Evolutionary conservation across 2,329 filamentous ascomycete genomes (phyloP).

Genomic region (Ceratocystis eucalypticola): DNA sequence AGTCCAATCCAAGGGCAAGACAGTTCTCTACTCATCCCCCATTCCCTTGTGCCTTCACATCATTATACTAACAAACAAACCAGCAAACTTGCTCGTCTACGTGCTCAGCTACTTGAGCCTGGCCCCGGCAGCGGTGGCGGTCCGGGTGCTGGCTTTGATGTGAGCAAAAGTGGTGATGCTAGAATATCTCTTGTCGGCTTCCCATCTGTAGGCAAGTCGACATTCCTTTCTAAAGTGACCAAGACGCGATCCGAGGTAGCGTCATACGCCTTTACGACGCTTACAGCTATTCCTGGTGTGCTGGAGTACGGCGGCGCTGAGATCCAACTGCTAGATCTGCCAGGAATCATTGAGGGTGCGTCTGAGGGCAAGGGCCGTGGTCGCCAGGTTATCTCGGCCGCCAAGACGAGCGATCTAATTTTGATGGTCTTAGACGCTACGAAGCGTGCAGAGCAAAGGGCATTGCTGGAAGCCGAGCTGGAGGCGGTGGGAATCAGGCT

Average conservation of each 20-base stretch:
- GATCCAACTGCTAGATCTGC: slow-evolving; percentile 93
- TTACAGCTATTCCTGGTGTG: slow-evolving; percentile 94
- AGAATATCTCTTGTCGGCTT: slow-evolving; percentile 97
- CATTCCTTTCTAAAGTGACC: slow-evolving; percentile 96
- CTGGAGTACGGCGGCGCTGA: slow-evolving; percentile 96
- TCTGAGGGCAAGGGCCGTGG: slow-evolving; percentile 91
- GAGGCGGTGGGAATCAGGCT: slow-evolving; percentile 90
- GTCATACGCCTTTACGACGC: slow-evolving; percentile 90
- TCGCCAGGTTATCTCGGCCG: slow-evolving; percentile 90
- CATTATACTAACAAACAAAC: not conserved
- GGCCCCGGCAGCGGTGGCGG: slow-evolving; percentile 63
- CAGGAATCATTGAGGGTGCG: slow-evolving; percentile 95
- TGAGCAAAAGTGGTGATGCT: slow-evolving; percentile 92
- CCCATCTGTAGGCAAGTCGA: slow-evolving; percentile 96
- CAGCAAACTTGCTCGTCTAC: slow-evolving; percentile 88
- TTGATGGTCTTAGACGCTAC: slow-evolving; percentile 96
- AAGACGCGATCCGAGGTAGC: slow-evolving; percentile 95
- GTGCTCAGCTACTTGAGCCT: slow-evolving; percentile 88
- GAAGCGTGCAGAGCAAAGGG: slow-evolving; percentile 85
- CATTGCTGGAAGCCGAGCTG: slow-evolving; percentile 77
- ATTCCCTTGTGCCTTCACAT: not conserved
- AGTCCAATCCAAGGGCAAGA: slow-evolving; percentile 22
- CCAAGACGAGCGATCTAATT: slow-evolving; percentile 95
- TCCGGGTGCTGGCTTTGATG: slow-evolving; percentile 75
- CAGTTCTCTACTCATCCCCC: too few species aligned